Evolutionary conservation across 495 filamentous ascomycete species (phyloP).

Genomic region (Hypoxylon intermedium): DNA sequence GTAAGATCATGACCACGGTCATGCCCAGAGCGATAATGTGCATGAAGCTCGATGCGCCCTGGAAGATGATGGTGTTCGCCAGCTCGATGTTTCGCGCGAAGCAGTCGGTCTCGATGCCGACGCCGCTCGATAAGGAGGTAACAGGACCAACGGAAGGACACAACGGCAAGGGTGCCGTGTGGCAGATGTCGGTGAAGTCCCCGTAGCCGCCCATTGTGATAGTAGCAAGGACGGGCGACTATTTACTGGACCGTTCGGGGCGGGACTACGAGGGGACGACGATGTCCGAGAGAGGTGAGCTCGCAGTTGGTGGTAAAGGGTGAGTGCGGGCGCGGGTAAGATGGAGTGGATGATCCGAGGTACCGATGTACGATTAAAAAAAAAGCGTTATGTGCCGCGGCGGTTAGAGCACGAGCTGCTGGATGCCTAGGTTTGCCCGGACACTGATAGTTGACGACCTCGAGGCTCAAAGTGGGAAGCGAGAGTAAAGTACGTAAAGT

Average conservation of each 20-base stretch:
- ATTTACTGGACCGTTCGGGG: neutral
- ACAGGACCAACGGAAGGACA: conserved; percentile 79
- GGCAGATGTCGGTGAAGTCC: conserved; percentile 86
- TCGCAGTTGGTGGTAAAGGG: too few relatives aligned
- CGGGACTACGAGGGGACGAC: neutral
- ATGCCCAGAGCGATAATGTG: conserved; percentile 91
- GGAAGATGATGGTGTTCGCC: conserved; percentile 98
- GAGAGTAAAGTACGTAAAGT: conserved; percentile 2
- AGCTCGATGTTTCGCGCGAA: conserved; percentile 94
- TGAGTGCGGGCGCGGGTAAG: too few relatives aligned
- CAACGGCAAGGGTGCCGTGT: conserved; percentile 81
- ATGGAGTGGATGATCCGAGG: too few relatives aligned
- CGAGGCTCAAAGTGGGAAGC: too few relatives aligned
- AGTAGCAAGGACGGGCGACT: conserved; percentile 6
- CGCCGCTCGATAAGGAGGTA: conserved; percentile 67
- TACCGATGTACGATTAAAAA: too few relatives aligned
- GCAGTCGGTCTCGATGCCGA: conserved; percentile 87
- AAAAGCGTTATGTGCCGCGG: too few relatives aligned
- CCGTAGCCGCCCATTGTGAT: conserved; percentile 79
- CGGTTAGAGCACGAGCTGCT: too few relatives aligned
- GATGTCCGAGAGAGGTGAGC: neutral
- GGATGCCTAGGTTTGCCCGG: too few relatives aligned
- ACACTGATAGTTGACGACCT: too few relatives aligned
- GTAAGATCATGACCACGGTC: conserved; percentile 95
- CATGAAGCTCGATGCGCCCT: conserved; percentile 87